A percentile compares a stretch with the other conserved stretches of the same genome.
Evolutionary conservation across 139 green algal species (phyloP).

Genomic region (Coelastrella sp.): DNA sequence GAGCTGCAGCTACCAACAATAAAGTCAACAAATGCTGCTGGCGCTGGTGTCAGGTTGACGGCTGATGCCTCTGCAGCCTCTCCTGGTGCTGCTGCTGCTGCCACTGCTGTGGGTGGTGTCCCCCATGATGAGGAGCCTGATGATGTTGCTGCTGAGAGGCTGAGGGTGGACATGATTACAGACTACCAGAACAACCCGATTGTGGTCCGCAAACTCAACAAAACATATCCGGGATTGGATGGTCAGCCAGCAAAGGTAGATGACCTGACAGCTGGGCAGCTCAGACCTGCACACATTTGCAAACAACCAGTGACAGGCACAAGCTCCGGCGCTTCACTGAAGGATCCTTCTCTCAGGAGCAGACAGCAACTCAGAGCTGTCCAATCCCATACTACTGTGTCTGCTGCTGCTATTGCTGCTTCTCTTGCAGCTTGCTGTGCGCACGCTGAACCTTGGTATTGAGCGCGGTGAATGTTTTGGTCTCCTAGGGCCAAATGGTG

Average conservation of each 20-base stretch:
- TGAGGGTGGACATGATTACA: slow-evolving; percentile 38
- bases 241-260: slow-evolving; percentile 66
- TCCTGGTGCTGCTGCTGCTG: not conserved
- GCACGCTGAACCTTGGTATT: slow-evolving; percentile 61
- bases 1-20: slow-evolving; percentile 42
- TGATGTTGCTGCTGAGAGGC: slow-evolving; percentile 43
- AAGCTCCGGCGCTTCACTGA: not conserved
- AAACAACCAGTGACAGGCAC: too few relatives aligned
- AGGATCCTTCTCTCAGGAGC: not conserved
- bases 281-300: too few relatives aligned
- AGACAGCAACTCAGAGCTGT: not conserved
- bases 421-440: slow-evolving; percentile 69
- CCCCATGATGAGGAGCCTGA: slow-evolving; percentile 28
- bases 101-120: slow-evolving; percentile 5
- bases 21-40: not conserved
- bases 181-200: slow-evolving; percentile 69
- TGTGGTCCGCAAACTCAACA: slow-evolving; percentile 79
- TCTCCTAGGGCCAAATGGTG: slow-evolving; percentile 93
- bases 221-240: slow-evolving; percentile 77
- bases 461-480: slow-evolving; percentile 66
- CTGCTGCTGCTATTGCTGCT: not conserved
- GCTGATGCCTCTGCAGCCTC: slow-evolving; percentile 14
- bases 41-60: not conserved
- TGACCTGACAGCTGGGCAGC: too few relatives aligned
- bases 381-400: not conserved